Base-by-base conservation (phyloP, 768 basidiomycete species). In the Suillus discolor region DNA sequence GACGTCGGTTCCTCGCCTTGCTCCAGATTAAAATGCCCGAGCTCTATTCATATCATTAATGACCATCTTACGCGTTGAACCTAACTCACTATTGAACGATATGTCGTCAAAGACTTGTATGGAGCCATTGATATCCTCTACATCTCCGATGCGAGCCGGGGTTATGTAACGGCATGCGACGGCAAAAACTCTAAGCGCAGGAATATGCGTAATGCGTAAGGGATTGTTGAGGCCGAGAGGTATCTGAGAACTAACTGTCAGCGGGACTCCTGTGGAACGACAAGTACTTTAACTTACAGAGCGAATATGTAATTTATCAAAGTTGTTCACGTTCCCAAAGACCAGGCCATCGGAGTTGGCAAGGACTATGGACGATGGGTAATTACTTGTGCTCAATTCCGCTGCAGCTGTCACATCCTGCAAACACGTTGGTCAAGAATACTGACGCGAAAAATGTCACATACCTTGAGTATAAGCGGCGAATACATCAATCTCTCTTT, bases 281-380 rank as follows among this genome's bases (percentile, higher is more conserved):
- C 6, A 23, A 59, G 25, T 28, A 3, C 28, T n/a, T 15, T 15
- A 39, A 67, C 85, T 68, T 74, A 93, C 93, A 42, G 92, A 85
- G 64, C 89, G 87, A 55, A 96, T 87, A 70, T 96, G 91, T 74
- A 95, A 82, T 74, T 92, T 92, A 68, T 92, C 87, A 13, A 94
- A 79, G 66, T 90, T 84, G 39, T 81, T 78, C 15, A 94, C 83
- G 6, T 79, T 79, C 9, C 94, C 94, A 54, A 97, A 85, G 57
- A 85, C 77, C 18, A 96, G 75, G 0, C 83, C 79, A 6, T 80
- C 79, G 0, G 82, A 72, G 4, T 85, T 83, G 12, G 86, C 86
- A 51, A 94, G 74, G 25, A 91, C 70, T n/a, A 94, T 74, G 1
- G 88, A 85, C 1, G 82, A 79, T 28, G 77, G 74, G 77, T 87